phyloP scores from a whole-genome alignment of 345 rosid species.

The Camelina hispida region DNA sequence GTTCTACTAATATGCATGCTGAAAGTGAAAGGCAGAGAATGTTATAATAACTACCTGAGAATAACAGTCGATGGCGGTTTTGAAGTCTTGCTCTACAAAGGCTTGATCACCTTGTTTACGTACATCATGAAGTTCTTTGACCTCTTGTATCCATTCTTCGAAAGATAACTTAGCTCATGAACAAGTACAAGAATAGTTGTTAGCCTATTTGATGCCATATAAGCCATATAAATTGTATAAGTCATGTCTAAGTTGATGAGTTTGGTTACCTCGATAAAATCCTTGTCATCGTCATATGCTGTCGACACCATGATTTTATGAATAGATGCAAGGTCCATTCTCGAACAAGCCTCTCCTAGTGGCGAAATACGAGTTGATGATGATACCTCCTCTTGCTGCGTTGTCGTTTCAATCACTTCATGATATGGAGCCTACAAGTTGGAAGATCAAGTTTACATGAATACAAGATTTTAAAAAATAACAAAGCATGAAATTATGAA shows the following conservation, averaged over 20 bases:
- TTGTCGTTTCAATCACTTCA: conserved; percentile 68
- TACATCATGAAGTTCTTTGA: conserved; percentile 77
- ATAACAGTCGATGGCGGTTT: conserved; percentile 86
- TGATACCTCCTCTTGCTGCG: conserved; percentile 54
- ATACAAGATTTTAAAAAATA: not conserved
- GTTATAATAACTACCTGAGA: conserved; percentile 61
- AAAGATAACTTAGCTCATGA: conserved; percentile 66
- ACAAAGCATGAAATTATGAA: not conserved
- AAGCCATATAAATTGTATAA: not conserved
- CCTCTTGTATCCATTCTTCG: conserved; percentile 90
- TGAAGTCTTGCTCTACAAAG: conserved; percentile 80
- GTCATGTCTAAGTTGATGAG: conserved; percentile 1
- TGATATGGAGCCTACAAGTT: conserved; percentile 67
- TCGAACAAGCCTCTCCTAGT: conserved; percentile 85
- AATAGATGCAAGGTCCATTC: conserved; percentile 84
- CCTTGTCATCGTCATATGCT: conserved; percentile 84
- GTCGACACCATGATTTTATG: conserved; percentile 75
- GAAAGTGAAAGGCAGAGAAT: not conserved
- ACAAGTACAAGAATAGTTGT: not conserved
- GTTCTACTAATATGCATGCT: not conserved
- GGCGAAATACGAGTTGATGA: conserved; percentile 63
- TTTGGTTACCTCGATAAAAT: conserved; percentile 66
- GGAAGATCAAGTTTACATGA: conserved; percentile 19
- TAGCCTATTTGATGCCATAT: conserved; percentile 22
- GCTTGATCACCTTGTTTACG: conserved; percentile 86